phyloP scores from a whole-genome alignment of 2,329 filamentous ascomycete genomes.

The Microdochium bolleyi region DNA sequence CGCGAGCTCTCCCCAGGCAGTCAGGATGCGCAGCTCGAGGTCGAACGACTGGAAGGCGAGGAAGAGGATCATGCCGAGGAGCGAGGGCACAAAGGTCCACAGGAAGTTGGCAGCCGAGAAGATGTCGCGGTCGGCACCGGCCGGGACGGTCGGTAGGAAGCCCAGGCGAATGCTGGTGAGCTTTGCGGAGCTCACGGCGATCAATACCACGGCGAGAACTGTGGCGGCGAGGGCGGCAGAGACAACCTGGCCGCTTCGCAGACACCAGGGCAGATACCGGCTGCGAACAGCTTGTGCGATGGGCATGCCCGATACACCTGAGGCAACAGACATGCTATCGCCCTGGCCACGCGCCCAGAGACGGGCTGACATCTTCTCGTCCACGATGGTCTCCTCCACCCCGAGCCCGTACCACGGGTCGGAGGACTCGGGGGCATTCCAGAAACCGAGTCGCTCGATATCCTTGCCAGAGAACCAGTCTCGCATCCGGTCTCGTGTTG shows the following conservation, averaged over 20 bases:
- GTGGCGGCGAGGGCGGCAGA: slow-evolving; percentile 55
- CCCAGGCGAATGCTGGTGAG: slow-evolving; percentile 57
- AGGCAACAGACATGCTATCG: slow-evolving; percentile 9
- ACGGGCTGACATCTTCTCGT: slow-evolving; percentile 13
- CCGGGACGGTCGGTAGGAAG: slow-evolving; percentile 61
- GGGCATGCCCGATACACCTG: slow-evolving; percentile 32
- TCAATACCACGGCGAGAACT: slow-evolving; percentile 68
- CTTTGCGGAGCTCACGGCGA: slow-evolving; percentile 73
- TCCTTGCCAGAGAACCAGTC: slow-evolving; percentile 44
- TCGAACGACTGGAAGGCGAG: slow-evolving; percentile 62
- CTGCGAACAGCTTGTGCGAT: slow-evolving; percentile 36
- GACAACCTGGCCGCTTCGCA: slow-evolving; percentile 59
- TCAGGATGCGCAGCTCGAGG: slow-evolving; percentile 54
- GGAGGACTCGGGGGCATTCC: slow-evolving; percentile 49
- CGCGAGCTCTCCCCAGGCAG: slow-evolving; percentile 60
- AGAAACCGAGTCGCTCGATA: slow-evolving; percentile 75
- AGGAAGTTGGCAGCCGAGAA: slow-evolving; percentile 87
- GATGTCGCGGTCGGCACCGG: slow-evolving; percentile 49
- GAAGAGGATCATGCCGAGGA: slow-evolving; percentile 60
- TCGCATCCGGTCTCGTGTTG: slow-evolving; percentile 41
- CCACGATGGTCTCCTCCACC: slow-evolving; percentile 13
- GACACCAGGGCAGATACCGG: slow-evolving; percentile 69
- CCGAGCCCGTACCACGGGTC: slow-evolving; percentile 60
- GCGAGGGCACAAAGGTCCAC: slow-evolving; percentile 67
- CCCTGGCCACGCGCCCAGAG: slow-evolving; percentile 19